Percentiles rank a stretch among this genome's conserved stretches.
These are phyloP conservation scores for Rhodomyrtus psidioides DNA, from an alignment of 441 rosid genomes.

Conservation along the genomic window DNA sequence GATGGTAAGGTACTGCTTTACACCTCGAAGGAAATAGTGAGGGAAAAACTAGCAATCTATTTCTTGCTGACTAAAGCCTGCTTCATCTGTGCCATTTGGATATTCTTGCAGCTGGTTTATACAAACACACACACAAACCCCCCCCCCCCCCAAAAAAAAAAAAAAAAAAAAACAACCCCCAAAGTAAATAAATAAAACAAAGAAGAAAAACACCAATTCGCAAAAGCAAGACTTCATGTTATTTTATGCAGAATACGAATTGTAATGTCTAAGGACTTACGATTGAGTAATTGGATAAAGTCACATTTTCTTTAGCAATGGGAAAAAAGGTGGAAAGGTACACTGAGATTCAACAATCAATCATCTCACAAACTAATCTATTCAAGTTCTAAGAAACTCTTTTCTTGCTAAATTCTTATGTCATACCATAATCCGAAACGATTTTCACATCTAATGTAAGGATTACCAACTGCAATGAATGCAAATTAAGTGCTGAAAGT, in stretches of 20 bases:
- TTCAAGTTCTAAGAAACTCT: not conserved
- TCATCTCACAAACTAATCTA: not conserved
- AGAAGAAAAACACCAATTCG: no score
- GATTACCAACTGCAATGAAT: not conserved
- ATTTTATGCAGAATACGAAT: not conserved
- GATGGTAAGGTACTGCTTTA: not conserved
- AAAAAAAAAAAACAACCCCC: no score
- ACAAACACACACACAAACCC: not conserved
- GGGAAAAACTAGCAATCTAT: not conserved
- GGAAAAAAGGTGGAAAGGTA: not conserved
- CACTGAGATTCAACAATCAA: not conserved
- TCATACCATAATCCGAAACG: not conserved
- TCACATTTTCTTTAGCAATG: not conserved
- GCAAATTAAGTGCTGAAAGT: not conserved
- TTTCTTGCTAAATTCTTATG: not conserved
- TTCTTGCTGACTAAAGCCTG: not conserved
- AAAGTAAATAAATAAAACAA: no score
- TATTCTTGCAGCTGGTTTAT: not conserved
- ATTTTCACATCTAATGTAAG: not conserved
- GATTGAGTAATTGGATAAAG: not conserved
- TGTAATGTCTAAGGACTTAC: not conserved
- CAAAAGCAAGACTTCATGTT: not conserved
- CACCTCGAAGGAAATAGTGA: not conserved
- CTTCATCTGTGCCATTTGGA: not conserved
- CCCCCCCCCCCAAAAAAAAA: not conserved